These are phyloP conservation scores for Leucosporidium scottii DNA, from an alignment of 768 basidiomycete genomes.

Conservation along the genomic window DNA sequence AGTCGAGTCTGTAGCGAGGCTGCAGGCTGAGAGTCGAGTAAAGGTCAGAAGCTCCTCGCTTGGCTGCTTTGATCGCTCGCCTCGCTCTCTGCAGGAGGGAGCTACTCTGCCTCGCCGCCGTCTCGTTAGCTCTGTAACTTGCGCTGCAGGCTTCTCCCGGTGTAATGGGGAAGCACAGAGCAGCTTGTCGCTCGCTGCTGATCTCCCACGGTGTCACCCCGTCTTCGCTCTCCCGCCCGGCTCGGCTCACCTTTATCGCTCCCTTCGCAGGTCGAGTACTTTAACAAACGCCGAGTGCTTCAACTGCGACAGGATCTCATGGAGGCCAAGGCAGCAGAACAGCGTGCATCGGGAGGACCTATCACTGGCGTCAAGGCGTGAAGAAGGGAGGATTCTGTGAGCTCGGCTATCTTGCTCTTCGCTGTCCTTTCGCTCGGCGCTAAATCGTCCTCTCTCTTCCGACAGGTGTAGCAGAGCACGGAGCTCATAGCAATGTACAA, in stretches of 20 bases:
- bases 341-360: constrained; percentile 6
- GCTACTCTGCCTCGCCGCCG: background rate
- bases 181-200: too few species aligned
- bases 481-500: too few species aligned
- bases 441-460: too few species aligned
- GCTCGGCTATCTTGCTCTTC: too few species aligned
- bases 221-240: background rate
- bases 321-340: constrained; percentile 24
- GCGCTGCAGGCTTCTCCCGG: background rate
- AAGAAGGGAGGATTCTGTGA: too few species aligned
- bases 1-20: background rate
- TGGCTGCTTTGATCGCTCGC: background rate
- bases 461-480: too few species aligned
- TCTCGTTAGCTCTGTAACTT: too few species aligned
- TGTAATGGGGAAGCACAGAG: background rate
- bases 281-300: constrained; percentile 63
- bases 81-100: background rate
- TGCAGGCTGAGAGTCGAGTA: background rate
- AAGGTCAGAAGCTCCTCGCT: too few species aligned
- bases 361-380: background rate
- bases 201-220: too few species aligned
- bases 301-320: constrained; percentile 30
- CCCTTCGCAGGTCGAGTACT: constrained; percentile 73
- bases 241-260: background rate
- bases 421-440: too few species aligned